These are phyloP conservation scores for Cucurbita pepo DNA, from an alignment of 306 rosid genomes.

Conservation along the genomic window DNA sequence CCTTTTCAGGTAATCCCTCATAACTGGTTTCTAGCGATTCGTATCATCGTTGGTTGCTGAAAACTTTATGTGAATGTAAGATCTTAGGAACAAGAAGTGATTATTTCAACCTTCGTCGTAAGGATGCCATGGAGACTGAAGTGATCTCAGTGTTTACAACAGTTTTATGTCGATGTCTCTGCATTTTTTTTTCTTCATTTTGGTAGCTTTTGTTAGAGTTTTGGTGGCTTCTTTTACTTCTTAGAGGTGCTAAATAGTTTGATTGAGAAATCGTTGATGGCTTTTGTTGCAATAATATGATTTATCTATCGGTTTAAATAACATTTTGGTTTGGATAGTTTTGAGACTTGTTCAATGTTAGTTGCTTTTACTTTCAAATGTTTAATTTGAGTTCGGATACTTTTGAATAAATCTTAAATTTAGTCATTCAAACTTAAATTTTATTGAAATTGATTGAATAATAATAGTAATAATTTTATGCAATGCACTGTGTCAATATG, in stretches of 20 bases:
- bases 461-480: too few species aligned
- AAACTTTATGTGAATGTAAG: too few species aligned
- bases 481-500: too few species aligned
- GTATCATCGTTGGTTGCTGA: neutral
- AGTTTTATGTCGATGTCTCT: neutral
- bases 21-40: neutral
- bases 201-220: neutral
- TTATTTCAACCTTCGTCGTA: too few species aligned
- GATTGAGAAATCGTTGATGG: neutral
- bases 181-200: neutral
- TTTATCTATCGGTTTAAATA: neutral
- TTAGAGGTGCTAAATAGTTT: neutral
- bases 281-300: neutral
- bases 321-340: too few species aligned
- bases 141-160: neutral
- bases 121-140: neutral
- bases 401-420: too few species aligned
- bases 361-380: too few species aligned
- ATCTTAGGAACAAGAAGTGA: too few species aligned
- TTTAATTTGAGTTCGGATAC: too few species aligned
- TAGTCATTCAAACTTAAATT: too few species aligned
- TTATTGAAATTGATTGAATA: too few species aligned
- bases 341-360: too few species aligned
- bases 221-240: neutral
- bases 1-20: slow-evolving; percentile 30